phyloP scores from a whole-genome alignment of 495 filamentous ascomycete species.

The Aspergillus ellipticus region DNA sequence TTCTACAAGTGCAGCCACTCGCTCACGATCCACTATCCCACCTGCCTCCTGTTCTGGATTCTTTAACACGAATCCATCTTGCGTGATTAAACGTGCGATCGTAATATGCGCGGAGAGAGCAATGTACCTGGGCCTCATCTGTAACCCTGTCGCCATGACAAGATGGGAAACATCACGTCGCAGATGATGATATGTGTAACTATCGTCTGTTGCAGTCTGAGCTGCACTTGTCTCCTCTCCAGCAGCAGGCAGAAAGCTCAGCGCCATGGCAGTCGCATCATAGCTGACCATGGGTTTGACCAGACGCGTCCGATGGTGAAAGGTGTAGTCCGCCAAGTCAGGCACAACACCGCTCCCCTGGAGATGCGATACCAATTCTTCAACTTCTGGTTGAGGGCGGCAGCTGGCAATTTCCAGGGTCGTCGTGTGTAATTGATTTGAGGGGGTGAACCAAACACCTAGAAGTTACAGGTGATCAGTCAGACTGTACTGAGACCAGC shows the following conservation, averaged over 20 bases:
- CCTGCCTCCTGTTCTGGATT: conserved; percentile 22
- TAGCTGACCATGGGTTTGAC: conserved; percentile 80
- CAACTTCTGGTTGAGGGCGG: conserved; percentile 57
- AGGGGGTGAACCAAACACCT: conserved; percentile 86
- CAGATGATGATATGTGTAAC: conserved; percentile 87
- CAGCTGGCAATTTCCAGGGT: conserved; percentile 77
- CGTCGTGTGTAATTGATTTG: conserved; percentile 75
- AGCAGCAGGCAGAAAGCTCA: conserved; percentile 78
- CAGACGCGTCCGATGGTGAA: conserved; percentile 61
- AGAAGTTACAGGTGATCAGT: background rate
- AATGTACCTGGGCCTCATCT: conserved; percentile 70
- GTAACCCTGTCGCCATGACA: conserved; percentile 53
- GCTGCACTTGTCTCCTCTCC: conserved; percentile 41
- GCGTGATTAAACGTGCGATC: conserved; percentile 70
- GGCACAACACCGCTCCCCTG: conserved; percentile 36
- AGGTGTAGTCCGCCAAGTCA: conserved; percentile 61
- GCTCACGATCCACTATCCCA: conserved; percentile 31
- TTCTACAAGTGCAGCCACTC: conserved; percentile 55
- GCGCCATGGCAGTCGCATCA: conserved; percentile 77
- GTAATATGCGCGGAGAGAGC: conserved; percentile 88
- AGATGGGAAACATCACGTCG: conserved; percentile 69
- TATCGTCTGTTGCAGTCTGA: conserved; percentile 36
- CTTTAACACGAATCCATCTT: conserved; percentile 40
- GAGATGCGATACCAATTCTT: conserved; percentile 52
- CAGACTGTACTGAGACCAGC: background rate